A percentile compares a stretch with the other conserved stretches of the same genome.
These are phyloP conservation scores for Acmispon strigosus DNA, from an alignment of 306 rosid species.

Conservation along the genomic window DNA sequence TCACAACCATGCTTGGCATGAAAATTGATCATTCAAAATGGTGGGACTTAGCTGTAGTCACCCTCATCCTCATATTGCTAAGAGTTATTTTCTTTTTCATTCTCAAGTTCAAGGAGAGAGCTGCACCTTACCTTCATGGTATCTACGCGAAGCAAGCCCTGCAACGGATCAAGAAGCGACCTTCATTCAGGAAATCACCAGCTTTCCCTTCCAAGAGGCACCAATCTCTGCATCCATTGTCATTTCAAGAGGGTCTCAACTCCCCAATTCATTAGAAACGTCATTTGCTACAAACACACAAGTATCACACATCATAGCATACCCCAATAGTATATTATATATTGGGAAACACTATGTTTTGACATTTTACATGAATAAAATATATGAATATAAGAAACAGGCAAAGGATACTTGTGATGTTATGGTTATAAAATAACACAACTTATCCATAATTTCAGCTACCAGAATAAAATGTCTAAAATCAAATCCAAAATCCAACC, in stretches of 20 bases:
- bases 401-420: not conserved
- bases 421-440: not conserved
- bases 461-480: too few species aligned
- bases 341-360: not conserved
- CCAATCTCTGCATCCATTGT: slow-evolving; percentile 57
- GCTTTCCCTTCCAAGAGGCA: slow-evolving; percentile 72
- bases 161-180: slow-evolving; percentile 55
- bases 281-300: not conserved
- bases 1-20: slow-evolving; percentile 56
- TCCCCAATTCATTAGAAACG: slow-evolving; percentile 57
- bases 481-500: too few species aligned
- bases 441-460: too few species aligned
- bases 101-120: slow-evolving; percentile 68
- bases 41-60: slow-evolving; percentile 81
- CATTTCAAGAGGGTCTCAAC: slow-evolving; percentile 74
- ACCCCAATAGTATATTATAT: not conserved
- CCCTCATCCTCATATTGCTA: slow-evolving; percentile 36
- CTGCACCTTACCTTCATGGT: slow-evolving; percentile 40
- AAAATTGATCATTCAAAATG: slow-evolving; percentile 60
- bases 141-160: slow-evolving; percentile 46
- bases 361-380: not conserved
- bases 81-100: slow-evolving; percentile 60
- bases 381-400: not conserved
- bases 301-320: not conserved
- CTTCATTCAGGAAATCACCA: slow-evolving; percentile 65